Conservation (phyloP, 2,329 filamentous ascomycete genomes). For the Didymella exigua region DNA sequence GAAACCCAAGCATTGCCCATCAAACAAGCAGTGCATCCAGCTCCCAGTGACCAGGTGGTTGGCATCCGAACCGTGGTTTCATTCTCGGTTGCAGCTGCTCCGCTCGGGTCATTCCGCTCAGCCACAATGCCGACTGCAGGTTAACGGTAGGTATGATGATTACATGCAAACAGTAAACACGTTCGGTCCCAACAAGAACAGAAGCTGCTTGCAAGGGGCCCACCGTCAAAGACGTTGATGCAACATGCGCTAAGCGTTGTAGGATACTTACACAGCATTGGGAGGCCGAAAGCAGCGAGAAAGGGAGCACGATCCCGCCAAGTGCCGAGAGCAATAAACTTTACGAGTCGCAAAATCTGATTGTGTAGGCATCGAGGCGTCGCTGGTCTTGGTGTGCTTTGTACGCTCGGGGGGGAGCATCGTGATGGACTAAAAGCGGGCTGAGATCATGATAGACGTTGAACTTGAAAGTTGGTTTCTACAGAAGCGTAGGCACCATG, state of each 20-base stretch:
- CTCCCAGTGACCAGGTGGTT: constrained; percentile 2
- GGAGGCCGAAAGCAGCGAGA: constrained; percentile 1
- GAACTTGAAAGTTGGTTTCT: neutral
- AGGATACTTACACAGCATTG: constrained; percentile 13
- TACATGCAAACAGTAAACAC: neutral
- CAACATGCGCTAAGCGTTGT: constrained; percentile 1
- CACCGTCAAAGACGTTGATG: neutral
- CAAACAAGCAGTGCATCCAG: neutral
- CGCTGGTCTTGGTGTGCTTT: neutral
- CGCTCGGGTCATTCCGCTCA: neutral
- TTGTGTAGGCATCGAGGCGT: constrained; percentile 1
- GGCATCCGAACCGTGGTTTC: neutral
- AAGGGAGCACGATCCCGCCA: constrained; percentile 11
- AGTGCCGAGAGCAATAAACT: constrained; percentile 2
- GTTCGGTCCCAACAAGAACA: neutral
- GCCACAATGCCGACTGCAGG: constrained; percentile 8
- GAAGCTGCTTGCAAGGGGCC: neutral
- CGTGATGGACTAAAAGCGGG: neutral
- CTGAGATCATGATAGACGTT: neutral
- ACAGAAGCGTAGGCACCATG: neutral
- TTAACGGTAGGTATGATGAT: neutral
- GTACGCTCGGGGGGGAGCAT: neutral
- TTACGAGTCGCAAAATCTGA: constrained; percentile 14
- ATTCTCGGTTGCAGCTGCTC: neutral
- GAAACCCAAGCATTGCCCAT: neutral